Percentiles rank a stretch among this genome's conserved stretches.
These are phyloP conservation scores for Lepidium sativum DNA, from an alignment of 345 rosid genomes.

Conservation along the genomic window DNA sequence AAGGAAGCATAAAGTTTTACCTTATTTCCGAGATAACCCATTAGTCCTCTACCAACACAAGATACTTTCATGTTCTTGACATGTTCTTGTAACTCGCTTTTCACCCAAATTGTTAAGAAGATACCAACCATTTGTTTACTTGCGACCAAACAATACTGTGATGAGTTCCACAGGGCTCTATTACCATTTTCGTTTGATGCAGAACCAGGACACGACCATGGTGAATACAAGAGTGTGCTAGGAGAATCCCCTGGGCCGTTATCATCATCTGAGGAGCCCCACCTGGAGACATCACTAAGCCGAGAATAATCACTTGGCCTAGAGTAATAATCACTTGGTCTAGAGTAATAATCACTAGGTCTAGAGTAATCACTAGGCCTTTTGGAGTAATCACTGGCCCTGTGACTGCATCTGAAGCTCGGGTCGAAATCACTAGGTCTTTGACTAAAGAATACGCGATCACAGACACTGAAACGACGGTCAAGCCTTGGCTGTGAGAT, in stretches of 20 bases:
- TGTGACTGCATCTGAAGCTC: slow-evolving; percentile 37
- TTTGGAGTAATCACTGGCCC: slow-evolving; percentile 77
- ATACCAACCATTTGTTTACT: slow-evolving; percentile 98
- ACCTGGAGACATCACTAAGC: slow-evolving; percentile 89
- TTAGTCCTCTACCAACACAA: slow-evolving; percentile 93
- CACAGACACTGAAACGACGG: slow-evolving; percentile 89
- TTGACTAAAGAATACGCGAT: slow-evolving; percentile 76
- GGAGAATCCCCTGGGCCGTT: slow-evolving; percentile 87
- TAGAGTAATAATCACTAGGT: slow-evolving; percentile 25
- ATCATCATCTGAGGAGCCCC: slow-evolving; percentile 74
- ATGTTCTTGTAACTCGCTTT: slow-evolving; percentile 77
- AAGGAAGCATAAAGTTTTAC: slow-evolving; percentile 25
- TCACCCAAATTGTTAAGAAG: slow-evolving; percentile 90
- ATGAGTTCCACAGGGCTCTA: slow-evolving; percentile 61
- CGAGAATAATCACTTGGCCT: slow-evolving; percentile 75
- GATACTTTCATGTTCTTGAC: slow-evolving; percentile 94
- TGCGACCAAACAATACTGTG: slow-evolving; percentile 78
- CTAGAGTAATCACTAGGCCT: slow-evolving; percentile 80
- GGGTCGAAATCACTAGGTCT: slow-evolving; percentile 76
- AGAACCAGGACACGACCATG: slow-evolving; percentile 31
- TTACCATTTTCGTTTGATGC: slow-evolving; percentile 56
- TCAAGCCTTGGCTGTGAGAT: slow-evolving; percentile 78
- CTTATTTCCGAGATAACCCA: slow-evolving; percentile 99
- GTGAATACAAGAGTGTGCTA: slow-evolving; percentile 78
- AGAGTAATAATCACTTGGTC: slow-evolving; percentile 18